Evolutionary conservation across 345 rosid genomes (phyloP), one percentile per base, ranked within the genome.

Genomic region (Citropsis articulata): DNA sequence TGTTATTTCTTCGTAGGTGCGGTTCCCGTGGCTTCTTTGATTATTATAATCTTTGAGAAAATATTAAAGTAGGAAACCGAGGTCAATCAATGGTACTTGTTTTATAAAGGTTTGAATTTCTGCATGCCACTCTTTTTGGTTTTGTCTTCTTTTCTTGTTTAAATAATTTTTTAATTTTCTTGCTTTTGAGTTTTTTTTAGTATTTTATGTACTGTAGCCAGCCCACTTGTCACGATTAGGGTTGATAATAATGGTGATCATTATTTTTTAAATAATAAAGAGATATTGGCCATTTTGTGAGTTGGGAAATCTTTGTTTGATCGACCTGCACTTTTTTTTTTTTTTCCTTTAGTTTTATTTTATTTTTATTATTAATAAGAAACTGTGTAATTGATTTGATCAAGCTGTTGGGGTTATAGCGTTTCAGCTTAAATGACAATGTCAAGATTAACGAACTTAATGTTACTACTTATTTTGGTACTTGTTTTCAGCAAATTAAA

Each of bases 1-100:
- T 93, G 97, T 88, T 84, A 87, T 88, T 87, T 89, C 87, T 86
- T 38, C 79, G 84, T 82, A 84, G 86, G 80, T 86, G 78, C 75
- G 90, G 89, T 87, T 92, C 91, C 81, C 83, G 75, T 79, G 62
- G 64, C 55, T 53, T 50, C 38, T 21, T 70, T 40, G 14, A 79
- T 72, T 81, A 75, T 77, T 38, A 66, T 69, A 81, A 25, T 79
- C 69, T 25, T 9, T 30, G 8, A 8, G 8, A 73, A 82, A 71
- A 45, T 75, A 74, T 82, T 76, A 59, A 69, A 81, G 7, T 76
- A 42, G 71, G 78, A 75, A 81, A 76, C 78, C 79, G 65, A 85
- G 87, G 91, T 89, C 94, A 89, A 89, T 81, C 55, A 77, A 61
- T 74, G 81, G n/a, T 77, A 42, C 81, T 80, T 81, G 38, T 80